Percentiles rank a stretch among this genome's conserved stretches.
Conservation (phyloP, 768 basidiomycete genomes). For the Calvatia gigantea region DNA sequence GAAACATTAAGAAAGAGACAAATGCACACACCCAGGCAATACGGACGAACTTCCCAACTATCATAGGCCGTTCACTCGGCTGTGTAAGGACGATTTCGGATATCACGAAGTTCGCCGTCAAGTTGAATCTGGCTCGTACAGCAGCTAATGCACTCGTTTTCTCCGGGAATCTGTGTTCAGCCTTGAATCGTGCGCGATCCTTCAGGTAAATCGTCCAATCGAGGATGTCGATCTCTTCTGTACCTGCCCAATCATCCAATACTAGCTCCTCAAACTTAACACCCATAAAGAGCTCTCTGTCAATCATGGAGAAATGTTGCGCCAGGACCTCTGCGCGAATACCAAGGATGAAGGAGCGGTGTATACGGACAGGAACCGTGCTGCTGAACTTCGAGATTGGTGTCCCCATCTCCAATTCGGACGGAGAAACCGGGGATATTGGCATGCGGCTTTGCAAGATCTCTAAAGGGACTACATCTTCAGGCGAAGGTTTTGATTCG, state of each 20-base stretch:
- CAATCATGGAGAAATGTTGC: conserved; percentile 83
- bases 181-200: conserved; percentile 67
- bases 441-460: conserved; percentile 58
- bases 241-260: conserved; percentile 62
- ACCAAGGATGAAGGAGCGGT: conserved; percentile 72
- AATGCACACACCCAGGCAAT: conserved; percentile 69
- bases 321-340: conserved; percentile 62
- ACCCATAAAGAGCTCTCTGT: conserved; percentile 80
- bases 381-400: conserved; percentile 27
- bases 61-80: conserved; percentile 54
- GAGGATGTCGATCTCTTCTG: conserved; percentile 62
- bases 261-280: conserved; percentile 90
- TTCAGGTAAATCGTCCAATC: conserved; percentile 86
- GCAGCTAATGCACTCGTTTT: conserved; percentile 72
- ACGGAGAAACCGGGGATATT: conserved; percentile 17
- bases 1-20: not conserved
- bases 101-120: conserved; percentile 76
- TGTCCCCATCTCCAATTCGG: conserved; percentile 20
- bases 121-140: conserved; percentile 78
- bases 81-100: conserved; percentile 80
- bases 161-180: conserved; percentile 49
- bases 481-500: conserved; percentile 48
- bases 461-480: conserved; percentile 65
- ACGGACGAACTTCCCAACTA: conserved; percentile 80
- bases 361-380: conserved; percentile 36